These are phyloP conservation scores for Saccharomycopsis sp. DNA, from an alignment of 805 yeast species.

Conservation along the genomic window DNA sequence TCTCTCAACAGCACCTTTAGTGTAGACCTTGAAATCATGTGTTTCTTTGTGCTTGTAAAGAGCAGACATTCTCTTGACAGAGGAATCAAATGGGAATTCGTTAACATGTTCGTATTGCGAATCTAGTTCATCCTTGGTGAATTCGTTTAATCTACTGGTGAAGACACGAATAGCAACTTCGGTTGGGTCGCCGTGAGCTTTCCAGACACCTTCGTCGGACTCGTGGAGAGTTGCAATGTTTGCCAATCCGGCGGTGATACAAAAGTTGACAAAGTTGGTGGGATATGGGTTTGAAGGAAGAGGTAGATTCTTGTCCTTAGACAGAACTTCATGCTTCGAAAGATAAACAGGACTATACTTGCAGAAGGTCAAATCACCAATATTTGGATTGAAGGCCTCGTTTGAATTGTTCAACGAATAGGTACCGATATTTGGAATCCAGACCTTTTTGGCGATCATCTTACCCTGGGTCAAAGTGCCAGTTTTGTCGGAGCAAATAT, in stretches of 20 bases:
- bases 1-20: conserved; percentile 78
- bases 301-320: conserved; percentile 29
- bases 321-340: conserved; percentile 27
- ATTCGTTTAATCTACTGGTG: conserved; percentile 48
- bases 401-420: conserved; percentile 46
- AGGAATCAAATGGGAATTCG: conserved; percentile 72
- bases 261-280: conserved; percentile 41
- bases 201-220: conserved; percentile 46
- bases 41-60: conserved; percentile 37
- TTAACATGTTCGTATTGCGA: conserved; percentile 40
- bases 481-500: conserved; percentile 77
- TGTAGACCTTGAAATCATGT: conserved; percentile 33
- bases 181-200: conserved; percentile 84
- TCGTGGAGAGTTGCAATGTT: conserved; percentile 66
- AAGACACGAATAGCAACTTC: conserved; percentile 84
- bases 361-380: conserved; percentile 36
- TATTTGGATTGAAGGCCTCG: conserved; percentile 58
- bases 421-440: conserved; percentile 62
- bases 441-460: conserved; percentile 64
- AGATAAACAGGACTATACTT: conserved; percentile 27
- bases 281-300: conserved; percentile 20
- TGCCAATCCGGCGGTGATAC: conserved; percentile 65
- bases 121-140: conserved; percentile 39
- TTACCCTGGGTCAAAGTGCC: conserved; percentile 79
- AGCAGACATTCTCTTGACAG: conserved; percentile 67